Evolutionary conservation across 441 rosid species (phyloP).

Genomic region (Mallotus repandus): DNA sequence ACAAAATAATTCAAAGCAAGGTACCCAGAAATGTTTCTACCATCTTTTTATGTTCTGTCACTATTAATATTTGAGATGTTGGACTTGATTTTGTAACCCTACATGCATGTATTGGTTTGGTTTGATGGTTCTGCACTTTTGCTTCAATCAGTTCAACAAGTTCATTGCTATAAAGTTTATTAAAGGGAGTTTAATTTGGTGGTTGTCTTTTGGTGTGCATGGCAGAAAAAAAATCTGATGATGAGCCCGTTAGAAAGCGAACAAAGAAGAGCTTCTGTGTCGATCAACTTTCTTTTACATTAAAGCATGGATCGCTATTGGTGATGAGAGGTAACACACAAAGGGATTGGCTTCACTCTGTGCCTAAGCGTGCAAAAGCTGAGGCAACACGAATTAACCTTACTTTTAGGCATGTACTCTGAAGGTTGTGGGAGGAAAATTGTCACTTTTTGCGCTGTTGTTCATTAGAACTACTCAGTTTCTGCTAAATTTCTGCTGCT

Average conservation of each 20-base stretch:
- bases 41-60: background rate
- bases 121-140: slow-evolving; percentile 8
- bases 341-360: slow-evolving; percentile 86
- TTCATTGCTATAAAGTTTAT: background rate
- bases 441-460: background rate
- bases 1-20: slow-evolving; percentile 43
- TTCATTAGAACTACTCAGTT: background rate
- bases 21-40: slow-evolving; percentile 27
- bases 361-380: slow-evolving; percentile 71
- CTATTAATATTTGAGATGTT: background rate
- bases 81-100: slow-evolving; percentile 25
- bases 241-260: slow-evolving; percentile 52
- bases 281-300: slow-evolving; percentile 47
- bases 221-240: slow-evolving; percentile 35
- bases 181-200: background rate
- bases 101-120: background rate
- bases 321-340: slow-evolving; percentile 86
- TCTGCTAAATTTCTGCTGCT: background rate
- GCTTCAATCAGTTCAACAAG: background rate
- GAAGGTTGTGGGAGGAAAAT: background rate
- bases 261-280: slow-evolving; percentile 34
- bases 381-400: slow-evolving; percentile 69
- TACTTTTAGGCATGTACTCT: slow-evolving; percentile 59
- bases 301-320: slow-evolving; percentile 76
- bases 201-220: slow-evolving; percentile 3